Evolutionary conservation across 805 yeast species (phyloP), one percentile per base, ranked within the genome.

Genomic region (Hanseniaspora opuntiae): DNA sequence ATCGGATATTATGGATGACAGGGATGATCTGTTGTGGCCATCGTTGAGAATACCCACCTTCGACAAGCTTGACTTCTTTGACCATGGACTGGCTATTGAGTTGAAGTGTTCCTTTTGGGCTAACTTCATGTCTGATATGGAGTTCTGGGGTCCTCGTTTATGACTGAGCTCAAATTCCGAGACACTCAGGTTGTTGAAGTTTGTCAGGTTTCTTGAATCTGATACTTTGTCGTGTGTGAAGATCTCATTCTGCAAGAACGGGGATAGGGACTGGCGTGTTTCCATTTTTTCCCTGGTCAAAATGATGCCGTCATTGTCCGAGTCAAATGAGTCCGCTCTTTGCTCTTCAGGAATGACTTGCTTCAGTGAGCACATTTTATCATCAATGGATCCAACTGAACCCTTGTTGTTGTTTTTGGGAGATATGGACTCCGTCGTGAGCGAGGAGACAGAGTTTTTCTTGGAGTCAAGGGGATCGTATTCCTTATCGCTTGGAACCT

Each of bases 291-390:
- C 17, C n/a, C 35, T 44, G 12, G 45, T 33, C 16, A 51, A 25
- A 37, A 51, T 51, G 22, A 51, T 51, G 38, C 45, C 54, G 28
- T 51, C 54, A 17, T 44, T 44, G 17, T 51, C 54, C 16, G 54
- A 51, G 20, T 51, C 54, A 51, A 42, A 51, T n/a, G 54, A 51
- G 11, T 42, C 48, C 17, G 30, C 54, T 44, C 48, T 51, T 20
- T 51, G 48, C 37, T 51, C 54, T 6, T 28, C 36, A 22, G 42
- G 17, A 14, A 19, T 44, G 17, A 32, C 19, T 32, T 32, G 25
- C 33, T 28, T 19, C 11, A 44, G 30, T n/a, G 25, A 17, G 10
- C 32, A 10, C 11, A 17, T 44, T 11, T 19, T 42, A 14, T 25
- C 45, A 32, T 20, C 39, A 10, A 10, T 4, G 8, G 20, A 16